Evolutionary conservation across 129 eudicot genomes (phyloP).

Genomic region (Flaveria bidentis): DNA sequence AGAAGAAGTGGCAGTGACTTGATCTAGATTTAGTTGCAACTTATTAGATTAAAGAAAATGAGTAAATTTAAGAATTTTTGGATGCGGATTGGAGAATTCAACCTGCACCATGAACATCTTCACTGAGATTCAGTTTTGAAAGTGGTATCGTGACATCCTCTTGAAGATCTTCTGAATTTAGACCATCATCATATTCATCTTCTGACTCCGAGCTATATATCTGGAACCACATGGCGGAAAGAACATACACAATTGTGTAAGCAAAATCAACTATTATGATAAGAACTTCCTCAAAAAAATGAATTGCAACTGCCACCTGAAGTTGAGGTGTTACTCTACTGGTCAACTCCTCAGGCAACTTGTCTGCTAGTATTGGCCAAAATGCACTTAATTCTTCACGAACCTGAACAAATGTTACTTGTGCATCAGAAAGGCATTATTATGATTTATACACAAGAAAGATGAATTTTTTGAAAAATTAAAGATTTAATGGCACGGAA

Average conservation of each 20-base stretch:
- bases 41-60: constrained; percentile 12
- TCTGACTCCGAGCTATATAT: constrained; percentile 70
- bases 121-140: constrained; percentile 53
- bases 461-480: no score
- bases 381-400: constrained; percentile 62
- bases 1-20: constrained; percentile 30
- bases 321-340: constrained; percentile 47
- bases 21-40: constrained; percentile 35
- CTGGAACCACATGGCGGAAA: constrained; percentile 30
- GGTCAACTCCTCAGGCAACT: constrained; percentile 58
- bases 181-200: constrained; percentile 46
- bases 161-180: constrained; percentile 44
- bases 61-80: not conserved
- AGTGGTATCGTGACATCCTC: constrained; percentile 63
- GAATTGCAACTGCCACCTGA: constrained; percentile 42
- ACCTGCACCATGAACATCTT: constrained; percentile 45
- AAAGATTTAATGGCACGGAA: not conserved
- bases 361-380: constrained; percentile 73
- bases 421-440: no score
- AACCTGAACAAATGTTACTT: constrained; percentile 46
- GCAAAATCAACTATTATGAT: not conserved
- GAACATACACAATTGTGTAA: not conserved
- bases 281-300: not conserved
- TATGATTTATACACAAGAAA: no score
- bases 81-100: not conserved